These are phyloP conservation scores for Plantago elongata DNA, from an alignment of 257 asterid genomes.

Conservation along the genomic window DNA sequence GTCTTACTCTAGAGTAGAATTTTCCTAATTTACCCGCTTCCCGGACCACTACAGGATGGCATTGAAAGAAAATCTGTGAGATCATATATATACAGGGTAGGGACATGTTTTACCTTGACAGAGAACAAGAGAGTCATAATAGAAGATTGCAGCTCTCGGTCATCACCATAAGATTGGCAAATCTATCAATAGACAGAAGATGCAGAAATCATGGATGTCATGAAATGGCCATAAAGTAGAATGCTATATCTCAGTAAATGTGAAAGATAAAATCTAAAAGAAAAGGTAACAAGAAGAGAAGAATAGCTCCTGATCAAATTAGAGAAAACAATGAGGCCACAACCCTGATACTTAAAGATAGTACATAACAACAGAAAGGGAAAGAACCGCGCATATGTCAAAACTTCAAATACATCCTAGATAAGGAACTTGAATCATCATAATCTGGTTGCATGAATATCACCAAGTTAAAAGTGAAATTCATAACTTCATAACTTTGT, in stretches of 20 bases:
- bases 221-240: conserved; percentile 14
- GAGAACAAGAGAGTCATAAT: conserved; percentile 82
- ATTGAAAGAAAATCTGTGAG: too few relatives aligned
- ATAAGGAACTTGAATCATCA: too few relatives aligned
- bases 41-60: conserved; percentile 3
- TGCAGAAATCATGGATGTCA: conserved; percentile 1
- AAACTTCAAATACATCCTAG: too few relatives aligned
- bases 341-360: neutral
- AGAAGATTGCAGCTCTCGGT: conserved; percentile 45
- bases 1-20: conserved; percentile 7
- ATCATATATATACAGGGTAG: conserved; percentile 1
- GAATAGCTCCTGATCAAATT: neutral
- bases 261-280: neutral
- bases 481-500: too few relatives aligned
- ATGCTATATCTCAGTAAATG: neutral
- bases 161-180: conserved; percentile 37
- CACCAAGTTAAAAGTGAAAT: too few relatives aligned
- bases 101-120: conserved; percentile 50
- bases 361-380: neutral
- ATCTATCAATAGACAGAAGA: conserved; percentile 35
- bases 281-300: neutral
- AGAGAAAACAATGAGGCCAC: neutral
- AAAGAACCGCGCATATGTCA: too few relatives aligned
- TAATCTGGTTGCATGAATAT: too few relatives aligned
- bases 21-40: conserved; percentile 8